Conservation (phyloP, 2,329 filamentous ascomycete species). For the Ascocoryne sarcoides region DNA sequence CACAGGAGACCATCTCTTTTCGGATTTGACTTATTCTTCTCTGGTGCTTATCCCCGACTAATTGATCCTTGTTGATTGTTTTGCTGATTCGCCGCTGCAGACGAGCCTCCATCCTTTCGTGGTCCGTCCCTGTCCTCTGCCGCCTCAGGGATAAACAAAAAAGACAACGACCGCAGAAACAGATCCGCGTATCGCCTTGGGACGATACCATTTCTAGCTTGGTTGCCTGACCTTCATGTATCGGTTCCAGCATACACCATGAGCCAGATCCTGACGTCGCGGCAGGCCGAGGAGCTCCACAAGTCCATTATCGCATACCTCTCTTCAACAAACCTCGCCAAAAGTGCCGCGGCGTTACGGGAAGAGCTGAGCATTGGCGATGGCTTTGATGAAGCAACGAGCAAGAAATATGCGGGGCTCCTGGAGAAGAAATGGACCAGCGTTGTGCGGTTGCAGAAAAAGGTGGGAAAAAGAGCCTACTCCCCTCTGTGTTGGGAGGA, state of each 20-base stretch:
- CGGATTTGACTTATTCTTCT: too few relatives aligned
- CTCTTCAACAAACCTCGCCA: slow-evolving; percentile 60
- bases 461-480: slow-evolving; percentile 44
- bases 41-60: too few relatives aligned
- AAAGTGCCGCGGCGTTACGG: slow-evolving; percentile 62
- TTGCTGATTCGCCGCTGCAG: too few relatives aligned
- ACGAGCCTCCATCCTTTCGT: too few relatives aligned
- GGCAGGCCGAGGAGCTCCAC: slow-evolving; percentile 86
- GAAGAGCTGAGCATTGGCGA: slow-evolving; percentile 65
- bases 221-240: too few relatives aligned
- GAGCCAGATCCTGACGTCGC: slow-evolving; percentile 66
- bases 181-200: too few relatives aligned
- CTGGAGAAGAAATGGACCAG: slow-evolving; percentile 99
- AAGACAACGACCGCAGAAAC: too few relatives aligned
- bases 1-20: too few relatives aligned
- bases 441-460: slow-evolving; percentile 89
- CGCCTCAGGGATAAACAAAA: too few relatives aligned
- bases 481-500: slow-evolving; percentile 2
- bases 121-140: too few relatives aligned
- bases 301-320: slow-evolving; percentile 92
- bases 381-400: slow-evolving; percentile 67
- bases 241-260: slow-evolving; percentile 37
- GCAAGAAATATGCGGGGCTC: slow-evolving; percentile 89
- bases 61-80: too few relatives aligned
- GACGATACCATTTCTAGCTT: too few relatives aligned